These are phyloP conservation scores for Geotrichum histeridarum DNA, from an alignment of 1,139 yeast genomes.

Conservation along the genomic window DNA sequence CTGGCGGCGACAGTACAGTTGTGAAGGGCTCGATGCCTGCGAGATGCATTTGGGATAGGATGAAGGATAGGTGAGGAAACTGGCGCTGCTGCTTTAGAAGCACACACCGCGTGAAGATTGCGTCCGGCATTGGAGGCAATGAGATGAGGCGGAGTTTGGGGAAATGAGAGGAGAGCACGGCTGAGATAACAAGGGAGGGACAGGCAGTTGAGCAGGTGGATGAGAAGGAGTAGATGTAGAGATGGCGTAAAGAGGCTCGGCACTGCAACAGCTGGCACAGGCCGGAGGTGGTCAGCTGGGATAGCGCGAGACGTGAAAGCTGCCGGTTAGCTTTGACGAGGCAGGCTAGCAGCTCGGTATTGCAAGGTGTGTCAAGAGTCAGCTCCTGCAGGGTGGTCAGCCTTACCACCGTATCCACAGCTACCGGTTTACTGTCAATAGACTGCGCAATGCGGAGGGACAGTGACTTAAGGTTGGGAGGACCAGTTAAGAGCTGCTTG, in stretches of 20 bases:
- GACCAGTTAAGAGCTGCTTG: neutral
- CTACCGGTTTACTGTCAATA: neutral
- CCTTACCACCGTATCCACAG: neutral
- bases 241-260: neutral
- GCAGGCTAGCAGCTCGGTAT: neutral
- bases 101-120: neutral
- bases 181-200: neutral
- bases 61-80: neutral
- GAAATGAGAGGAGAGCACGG: neutral
- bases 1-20: too few species aligned
- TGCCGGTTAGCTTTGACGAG: slow-evolving; percentile 3
- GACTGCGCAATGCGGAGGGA: slow-evolving; percentile 12
- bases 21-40: too few species aligned
- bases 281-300: neutral
- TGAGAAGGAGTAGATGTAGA: slow-evolving; percentile 12
- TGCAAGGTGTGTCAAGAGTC: slow-evolving; percentile 8
- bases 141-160: neutral
- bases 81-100: neutral
- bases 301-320: neutral
- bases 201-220: slow-evolving; percentile 1
- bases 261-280: neutral
- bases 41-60: neutral
- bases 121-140: neutral
- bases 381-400: slow-evolving; percentile 1
- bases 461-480: slow-evolving; percentile 1